Conservation (phyloP, 2,329 filamentous ascomycete species). For the Alternaria incomplexa region DNA sequence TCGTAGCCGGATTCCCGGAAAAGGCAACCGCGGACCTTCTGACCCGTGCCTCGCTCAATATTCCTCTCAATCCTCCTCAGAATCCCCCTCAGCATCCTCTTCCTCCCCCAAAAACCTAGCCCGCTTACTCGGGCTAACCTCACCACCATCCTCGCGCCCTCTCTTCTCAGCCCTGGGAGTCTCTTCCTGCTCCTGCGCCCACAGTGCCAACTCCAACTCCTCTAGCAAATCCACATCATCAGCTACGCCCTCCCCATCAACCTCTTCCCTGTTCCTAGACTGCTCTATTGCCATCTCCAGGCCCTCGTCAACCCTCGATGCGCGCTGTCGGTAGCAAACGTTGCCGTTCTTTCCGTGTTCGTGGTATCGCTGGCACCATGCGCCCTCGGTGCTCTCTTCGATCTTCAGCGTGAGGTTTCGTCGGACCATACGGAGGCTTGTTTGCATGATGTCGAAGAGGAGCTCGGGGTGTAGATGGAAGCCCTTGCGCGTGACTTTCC, state of each 20-base stretch:
- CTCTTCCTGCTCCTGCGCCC: neutral
- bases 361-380: constrained; percentile 44
- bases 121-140: neutral
- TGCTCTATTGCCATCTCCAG: neutral
- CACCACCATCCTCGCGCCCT: neutral
- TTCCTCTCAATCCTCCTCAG: constrained; percentile 12
- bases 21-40: neutral
- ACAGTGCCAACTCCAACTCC: neutral
- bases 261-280: neutral
- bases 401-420: constrained; percentile 38
- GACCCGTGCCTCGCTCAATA: neutral
- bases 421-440: constrained; percentile 28
- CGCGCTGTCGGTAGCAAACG: constrained; percentile 33
- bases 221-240: neutral
- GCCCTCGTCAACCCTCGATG: neutral
- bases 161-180: neutral
- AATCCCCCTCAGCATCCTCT: constrained; percentile 12
- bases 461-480: constrained; percentile 22
- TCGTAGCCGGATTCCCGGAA: neutral
- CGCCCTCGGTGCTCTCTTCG: constrained; percentile 32
- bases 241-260: neutral
- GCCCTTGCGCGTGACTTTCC: neutral
- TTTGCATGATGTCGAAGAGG: constrained; percentile 33
- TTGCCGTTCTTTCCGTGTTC: constrained; percentile 27
- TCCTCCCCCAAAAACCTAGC: neutral